phyloP scores from a whole-genome alignment of 306 rosid genomes.

The Dalbergia cultrata region DNA sequence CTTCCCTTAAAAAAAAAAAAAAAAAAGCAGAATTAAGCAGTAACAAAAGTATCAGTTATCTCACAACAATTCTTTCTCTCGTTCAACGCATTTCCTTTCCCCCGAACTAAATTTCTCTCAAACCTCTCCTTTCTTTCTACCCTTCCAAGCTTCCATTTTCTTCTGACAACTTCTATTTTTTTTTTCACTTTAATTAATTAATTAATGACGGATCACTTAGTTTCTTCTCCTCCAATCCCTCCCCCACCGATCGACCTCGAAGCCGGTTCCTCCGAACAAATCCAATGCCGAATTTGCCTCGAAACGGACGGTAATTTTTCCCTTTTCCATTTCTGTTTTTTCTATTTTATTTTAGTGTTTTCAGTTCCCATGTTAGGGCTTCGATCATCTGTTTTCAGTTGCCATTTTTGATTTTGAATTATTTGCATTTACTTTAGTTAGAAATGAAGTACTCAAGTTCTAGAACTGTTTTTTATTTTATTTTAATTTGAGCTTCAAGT shows the following conservation, averaged over 20 bases:
- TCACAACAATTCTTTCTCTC: neutral
- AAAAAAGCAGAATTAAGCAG: neutral
- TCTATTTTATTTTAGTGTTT: neutral
- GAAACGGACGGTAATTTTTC: slow-evolving; percentile 74
- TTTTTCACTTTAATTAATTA: slow-evolving; percentile 1
- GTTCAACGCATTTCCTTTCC: slow-evolving; percentile 13
- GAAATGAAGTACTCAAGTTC: neutral
- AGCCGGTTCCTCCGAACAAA: slow-evolving; percentile 79
- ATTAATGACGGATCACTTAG: slow-evolving; percentile 67
- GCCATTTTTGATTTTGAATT: neutral
- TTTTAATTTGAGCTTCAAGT: neutral
- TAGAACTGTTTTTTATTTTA: neutral
- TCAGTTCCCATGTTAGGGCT: slow-evolving; percentile 32
- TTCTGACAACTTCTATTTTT: neutral
- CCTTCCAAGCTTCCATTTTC: neutral
- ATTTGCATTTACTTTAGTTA: neutral
- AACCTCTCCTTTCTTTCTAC: slow-evolving; percentile 3
- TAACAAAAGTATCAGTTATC: neutral
- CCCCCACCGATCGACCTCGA: slow-evolving; percentile 80
- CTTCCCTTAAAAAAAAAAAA: neutral
- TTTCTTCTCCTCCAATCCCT: slow-evolving; percentile 67
- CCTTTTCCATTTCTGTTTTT: neutral
- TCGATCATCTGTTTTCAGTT: neutral
- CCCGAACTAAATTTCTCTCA: neutral
- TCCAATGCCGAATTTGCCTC: slow-evolving; percentile 89